Conservation (phyloP, 108 stramenopile species). For the Hondaea fermentalgiana region DNA sequence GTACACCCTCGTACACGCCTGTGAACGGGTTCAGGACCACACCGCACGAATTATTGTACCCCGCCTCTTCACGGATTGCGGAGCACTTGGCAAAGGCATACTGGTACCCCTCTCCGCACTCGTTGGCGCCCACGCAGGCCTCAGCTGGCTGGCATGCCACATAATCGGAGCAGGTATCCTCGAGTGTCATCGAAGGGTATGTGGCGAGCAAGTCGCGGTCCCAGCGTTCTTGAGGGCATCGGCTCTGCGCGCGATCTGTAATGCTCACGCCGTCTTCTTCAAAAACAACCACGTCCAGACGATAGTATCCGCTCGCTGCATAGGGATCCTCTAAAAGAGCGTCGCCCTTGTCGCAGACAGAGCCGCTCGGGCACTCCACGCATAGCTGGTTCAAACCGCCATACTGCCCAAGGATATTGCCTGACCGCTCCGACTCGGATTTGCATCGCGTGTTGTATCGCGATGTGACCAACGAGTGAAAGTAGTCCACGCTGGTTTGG, state of each 20-base stretch:
- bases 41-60: constrained; percentile 6
- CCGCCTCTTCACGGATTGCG: not conserved
- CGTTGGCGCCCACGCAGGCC: not conserved
- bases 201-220: not conserved
- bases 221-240: not conserved
- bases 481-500: not conserved
- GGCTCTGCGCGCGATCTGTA: not conserved
- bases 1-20: not conserved
- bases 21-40: not conserved
- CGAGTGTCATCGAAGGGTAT: not conserved
- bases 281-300: not conserved
- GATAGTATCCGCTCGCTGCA: not conserved
- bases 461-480: not conserved
- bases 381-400: not conserved
- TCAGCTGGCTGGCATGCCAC: not conserved
- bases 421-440: not conserved
- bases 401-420: not conserved
- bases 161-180: not conserved
- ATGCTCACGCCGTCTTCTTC: not conserved
- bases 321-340: not conserved
- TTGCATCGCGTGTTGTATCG: not conserved
- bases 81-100: not conserved
- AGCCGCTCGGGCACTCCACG: not conserved
- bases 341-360: not conserved
- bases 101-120: not conserved